Evolutionary conservation across 192 early-diverging fungal species (phyloP), one percentile per base, ranked within the genome.

Genomic region (Mortierella alpina): DNA sequence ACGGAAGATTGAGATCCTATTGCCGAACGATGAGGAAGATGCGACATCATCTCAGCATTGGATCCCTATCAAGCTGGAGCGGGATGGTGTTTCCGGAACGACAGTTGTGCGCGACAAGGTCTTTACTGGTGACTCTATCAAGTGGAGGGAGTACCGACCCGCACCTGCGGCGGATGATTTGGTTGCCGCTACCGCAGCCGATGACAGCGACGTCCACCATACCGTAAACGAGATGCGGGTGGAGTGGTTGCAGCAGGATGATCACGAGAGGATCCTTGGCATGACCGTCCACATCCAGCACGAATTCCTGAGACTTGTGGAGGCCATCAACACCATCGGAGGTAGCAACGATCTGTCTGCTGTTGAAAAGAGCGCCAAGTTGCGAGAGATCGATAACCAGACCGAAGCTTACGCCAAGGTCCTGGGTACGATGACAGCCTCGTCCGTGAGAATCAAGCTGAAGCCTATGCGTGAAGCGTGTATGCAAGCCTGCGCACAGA

Each of bases 281-380:
- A 80, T 68, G 70, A 72, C 59, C 4, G 68, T 58, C 0, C 72
- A 68, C 47, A 72, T 80, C 49, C 77, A 80, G 66, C 59, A 66
- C 14, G 77, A 80, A 42, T 60, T 80, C n/a, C 18, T 80, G 49
- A 50, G 70, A 11, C 48, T 80, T n/a, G 66, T 68, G 6, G 77
- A 80, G 49, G 39, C 51, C 7, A 80, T 80, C 60, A 80, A 72
- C 23, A 14, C 45, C 7, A 68, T 80, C 22, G 53, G 64, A 31
- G 50, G n/a, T 46, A 63, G 39, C 66, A 12, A 4, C 12, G n/a
- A 7, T 31, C 18, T 46, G 4, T 44, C 63, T 23, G 58, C 65
- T 13, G 59, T 56, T 31, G 52, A 68, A 48, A 80, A 80, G 70
- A 63, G 70, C 0, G 4, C 44, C 2, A 54, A 47, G 20, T 44